Base-by-base conservation (phyloP, 2,329 filamentous ascomycete species). In the Arthrobotrys megalospora region DNA sequence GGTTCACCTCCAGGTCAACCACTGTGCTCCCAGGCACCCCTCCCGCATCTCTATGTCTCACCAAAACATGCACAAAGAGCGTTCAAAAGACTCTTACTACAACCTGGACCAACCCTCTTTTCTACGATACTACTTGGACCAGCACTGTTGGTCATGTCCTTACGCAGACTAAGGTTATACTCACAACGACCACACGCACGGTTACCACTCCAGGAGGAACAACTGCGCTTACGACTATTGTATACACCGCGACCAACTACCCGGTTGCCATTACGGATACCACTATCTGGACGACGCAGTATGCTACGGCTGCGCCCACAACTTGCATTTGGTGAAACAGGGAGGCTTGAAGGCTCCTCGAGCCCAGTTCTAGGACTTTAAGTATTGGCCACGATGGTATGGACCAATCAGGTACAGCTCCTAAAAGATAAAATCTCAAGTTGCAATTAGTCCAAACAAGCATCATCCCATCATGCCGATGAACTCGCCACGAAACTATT, bases 141-240 rank as follows among this genome's bases (percentile, higher is more conserved):
- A 67, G n/a, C 52, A 71, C 66, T 5, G 43, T 52, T n/a, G 73
- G 73, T 6, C 73, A 77, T n/a, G 73, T 77, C 1, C 41, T 53
- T 1, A 77, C 73, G 1, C 69, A 62, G 7, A 77, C 73, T 1
- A 77, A 50, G 7, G 66, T 71, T 11, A 52, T 65, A 8, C 36
- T 67, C 2, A 77, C 48, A 0, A 77, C 60, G 3, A 52, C 50
- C 3, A 66, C 50, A 11, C 36, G 19, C 3, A 55, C 50, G 8
- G 73, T 77, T 8, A 77, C 73, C 14, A 67, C 60, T 6, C 73
- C 73, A 19, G 73, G 66, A 5, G 7, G 47, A 14, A 62, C 50
- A 28, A 77, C 21, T 0, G 66, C 73, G 3, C 52, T 77, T 6
- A 43, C 58, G 3, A 77, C 66, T 0, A n/a, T 47, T 0, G 10